Base-by-base conservation (phyloP, 139 green algal genomes). In the Yamagishiella unicocca region DNA sequence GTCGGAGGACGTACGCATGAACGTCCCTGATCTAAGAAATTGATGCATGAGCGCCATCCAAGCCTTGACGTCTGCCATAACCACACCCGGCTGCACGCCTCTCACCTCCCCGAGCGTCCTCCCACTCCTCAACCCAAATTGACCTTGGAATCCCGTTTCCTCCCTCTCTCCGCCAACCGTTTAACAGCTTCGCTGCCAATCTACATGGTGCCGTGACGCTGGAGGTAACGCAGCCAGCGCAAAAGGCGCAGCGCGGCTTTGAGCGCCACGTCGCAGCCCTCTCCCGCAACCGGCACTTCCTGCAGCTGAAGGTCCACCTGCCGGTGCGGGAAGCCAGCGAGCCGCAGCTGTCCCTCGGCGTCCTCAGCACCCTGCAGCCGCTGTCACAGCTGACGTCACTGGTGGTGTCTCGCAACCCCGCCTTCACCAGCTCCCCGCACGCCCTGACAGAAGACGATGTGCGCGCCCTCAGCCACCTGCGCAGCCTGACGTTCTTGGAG, bases 161-260 rank as follows among this genome's bases (percentile, higher is more conserved):
- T 43, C 50, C n/a, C 12, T 45, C 43, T 64, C 43, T 25, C 73
- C 40, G 22, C 7, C 40, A 35, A 2, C 24, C 71, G 21, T 33
- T 2, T 19, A 12, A 53, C 50, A 84, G 77, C 3, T 84, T 84
- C 42, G 38, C 33, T 17, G 77, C 37, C 58, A 73, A 73, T 37
- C 77, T 84, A 10, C 77, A 84, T 38, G 77, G 77, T 17, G 61
- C 79, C 14, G 79, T 85, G 61, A 85, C 79, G 42, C 61, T 85
- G 29, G 79, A 85, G 29, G 79, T 64, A 17, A 75, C 61, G 29
- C 61, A 62, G n/a, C 29, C 79, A 6, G 61, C 31, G 17, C 19
- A 40, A 4, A 31, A 40, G n/a, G 17, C 79, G 61, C 79, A 85
- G 29, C 79, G 79, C 17, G 79, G 79, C 79, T 75, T 85, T 24